phyloP scores from a whole-genome alignment of 768 basidiomycete genomes.

The Lactifluus pinguis region DNA sequence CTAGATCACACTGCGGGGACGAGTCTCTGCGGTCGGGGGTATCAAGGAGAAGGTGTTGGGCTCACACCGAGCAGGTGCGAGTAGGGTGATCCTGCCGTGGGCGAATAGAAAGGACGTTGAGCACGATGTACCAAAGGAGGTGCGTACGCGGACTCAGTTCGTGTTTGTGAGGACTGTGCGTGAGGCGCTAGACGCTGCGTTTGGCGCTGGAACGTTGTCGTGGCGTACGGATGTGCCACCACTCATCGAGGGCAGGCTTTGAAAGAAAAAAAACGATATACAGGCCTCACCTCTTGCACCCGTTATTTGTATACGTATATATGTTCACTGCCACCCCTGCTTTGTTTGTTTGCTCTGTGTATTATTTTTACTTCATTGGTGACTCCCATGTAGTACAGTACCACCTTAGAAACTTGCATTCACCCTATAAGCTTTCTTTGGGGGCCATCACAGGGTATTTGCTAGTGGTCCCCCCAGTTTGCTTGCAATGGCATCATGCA shows the following conservation, averaged over 20 bases:
- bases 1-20: constrained; percentile 74
- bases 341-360: too few species aligned
- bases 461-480: too few species aligned
- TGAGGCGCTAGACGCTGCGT: constrained; percentile 77
- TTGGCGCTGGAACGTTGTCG: constrained; percentile 56
- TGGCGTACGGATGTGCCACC: constrained; percentile 44
- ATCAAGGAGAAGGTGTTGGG: constrained; percentile 91
- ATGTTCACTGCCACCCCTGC: too few species aligned
- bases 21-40: constrained; percentile 78
- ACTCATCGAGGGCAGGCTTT: constrained; percentile 47
- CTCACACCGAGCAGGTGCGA: constrained; percentile 79
- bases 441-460: too few species aligned
- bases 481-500: too few species aligned
- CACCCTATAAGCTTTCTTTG: too few species aligned
- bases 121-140: constrained; percentile 69
- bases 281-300: too few species aligned
- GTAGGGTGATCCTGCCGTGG: constrained; percentile 75
- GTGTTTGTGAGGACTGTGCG: constrained; percentile 71
- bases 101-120: constrained; percentile 84
- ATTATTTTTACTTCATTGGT: too few species aligned
- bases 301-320: too few species aligned
- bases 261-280: background rate
- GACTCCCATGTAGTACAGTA: too few species aligned
- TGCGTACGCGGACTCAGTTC: constrained; percentile 69
- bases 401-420: too few species aligned